A percentile compares a stretch with the other conserved stretches of the same genome.
These are phyloP conservation scores for Trichoderma atrobrunneum DNA, from an alignment of 2,329 filamentous ascomycete genomes.

Conservation along the genomic window DNA sequence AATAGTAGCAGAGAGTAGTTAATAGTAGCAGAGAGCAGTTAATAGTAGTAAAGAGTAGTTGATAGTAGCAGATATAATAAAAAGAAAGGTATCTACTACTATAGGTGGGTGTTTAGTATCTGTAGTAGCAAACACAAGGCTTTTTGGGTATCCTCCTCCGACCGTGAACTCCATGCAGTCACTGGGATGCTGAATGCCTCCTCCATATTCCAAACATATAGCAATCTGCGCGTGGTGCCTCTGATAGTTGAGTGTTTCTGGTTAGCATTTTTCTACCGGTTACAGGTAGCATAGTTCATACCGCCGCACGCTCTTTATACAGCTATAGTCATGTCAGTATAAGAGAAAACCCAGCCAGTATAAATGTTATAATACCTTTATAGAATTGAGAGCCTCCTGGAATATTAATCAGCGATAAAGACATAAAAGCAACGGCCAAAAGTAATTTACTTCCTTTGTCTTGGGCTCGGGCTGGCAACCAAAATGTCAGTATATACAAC, in stretches of 20 bases:
- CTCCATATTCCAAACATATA: neutral
- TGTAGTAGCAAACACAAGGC: too few species aligned
- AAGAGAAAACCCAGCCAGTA: neutral
- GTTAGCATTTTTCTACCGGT: neutral
- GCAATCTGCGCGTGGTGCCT: neutral
- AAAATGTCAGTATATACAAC: neutral
- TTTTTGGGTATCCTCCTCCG: too few species aligned
- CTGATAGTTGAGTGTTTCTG: neutral
- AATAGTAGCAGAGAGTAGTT: too few species aligned
- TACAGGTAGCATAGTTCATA: neutral
- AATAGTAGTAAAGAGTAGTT: too few species aligned
- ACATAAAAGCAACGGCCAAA: neutral
- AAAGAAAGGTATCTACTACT: too few species aligned
- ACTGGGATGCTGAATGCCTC: too few species aligned
- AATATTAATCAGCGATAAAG: neutral
- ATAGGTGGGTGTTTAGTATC: too few species aligned
- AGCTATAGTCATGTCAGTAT: neutral
- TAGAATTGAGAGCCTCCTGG: neutral
- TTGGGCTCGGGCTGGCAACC: neutral
- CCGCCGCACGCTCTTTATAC: neutral
- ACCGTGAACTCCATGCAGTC: too few species aligned
- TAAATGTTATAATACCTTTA: neutral
- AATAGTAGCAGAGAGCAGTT: too few species aligned
- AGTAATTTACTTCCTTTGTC: neutral
- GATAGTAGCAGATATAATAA: too few species aligned